Evolutionary conservation across 768 basidiomycete species (phyloP).

Genomic region (Tylopilus vinaceipallidus): DNA sequence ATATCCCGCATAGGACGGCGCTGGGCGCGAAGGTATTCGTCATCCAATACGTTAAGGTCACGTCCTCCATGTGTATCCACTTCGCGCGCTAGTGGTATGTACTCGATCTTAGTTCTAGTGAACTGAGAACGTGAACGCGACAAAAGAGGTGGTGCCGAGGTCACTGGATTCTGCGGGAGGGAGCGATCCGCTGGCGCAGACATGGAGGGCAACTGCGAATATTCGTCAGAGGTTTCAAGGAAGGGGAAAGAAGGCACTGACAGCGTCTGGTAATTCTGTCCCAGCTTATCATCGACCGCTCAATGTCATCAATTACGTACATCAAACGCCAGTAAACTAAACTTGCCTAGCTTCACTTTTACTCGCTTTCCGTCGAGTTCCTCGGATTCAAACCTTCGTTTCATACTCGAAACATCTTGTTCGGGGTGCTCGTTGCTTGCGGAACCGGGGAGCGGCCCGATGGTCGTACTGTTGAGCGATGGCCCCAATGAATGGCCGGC

Average conservation of each 20-base stretch:
- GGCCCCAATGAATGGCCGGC: constrained; percentile 18
- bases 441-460: constrained; percentile 10
- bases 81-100: constrained; percentile 76
- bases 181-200: constrained; percentile 18
- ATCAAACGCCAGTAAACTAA: constrained; percentile 22
- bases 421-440: constrained; percentile 41
- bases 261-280: constrained; percentile 50
- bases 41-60: constrained; percentile 65
- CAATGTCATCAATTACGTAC: constrained; percentile 27
- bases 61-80: constrained; percentile 78
- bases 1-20: constrained; percentile 65
- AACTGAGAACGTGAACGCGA: constrained; percentile 46
- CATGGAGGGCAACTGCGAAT: constrained; percentile 19
- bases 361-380: constrained; percentile 68
- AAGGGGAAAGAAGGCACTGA: constrained; percentile 32
- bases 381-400: constrained; percentile 68
- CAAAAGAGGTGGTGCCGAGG: constrained; percentile 30
- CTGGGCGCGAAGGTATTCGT: constrained; percentile 52
- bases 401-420: constrained; percentile 61
- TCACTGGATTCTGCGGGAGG: constrained; percentile 21
- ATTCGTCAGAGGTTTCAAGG: constrained; percentile 11
- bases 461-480: constrained; percentile 11
- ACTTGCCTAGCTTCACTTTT: constrained; percentile 70
- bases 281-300: constrained; percentile 27
- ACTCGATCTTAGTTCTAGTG: constrained; percentile 82